phyloP scores from a whole-genome alignment of 441 rosid species.

The Jatropha podagrica region DNA sequence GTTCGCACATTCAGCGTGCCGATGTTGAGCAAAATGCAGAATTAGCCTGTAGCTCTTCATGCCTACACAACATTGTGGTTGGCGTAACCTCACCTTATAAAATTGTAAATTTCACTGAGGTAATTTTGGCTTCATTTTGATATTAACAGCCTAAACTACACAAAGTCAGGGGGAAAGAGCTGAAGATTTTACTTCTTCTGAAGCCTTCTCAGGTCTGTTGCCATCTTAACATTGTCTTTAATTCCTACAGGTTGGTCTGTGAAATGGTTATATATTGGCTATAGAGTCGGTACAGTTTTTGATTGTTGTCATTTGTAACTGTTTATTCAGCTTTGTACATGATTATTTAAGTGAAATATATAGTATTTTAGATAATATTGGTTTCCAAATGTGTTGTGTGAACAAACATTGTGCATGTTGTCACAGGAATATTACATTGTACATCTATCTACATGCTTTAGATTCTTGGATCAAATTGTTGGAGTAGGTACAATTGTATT shows the following conservation, averaged over 20 bases:
- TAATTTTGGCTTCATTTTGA: conserved; percentile 30
- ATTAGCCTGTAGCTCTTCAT: conserved; percentile 17
- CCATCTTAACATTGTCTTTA: conserved; percentile 5
- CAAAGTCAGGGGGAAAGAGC: conserved; percentile 22
- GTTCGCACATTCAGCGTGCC: conserved; percentile 1
- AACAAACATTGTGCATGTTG: conserved; percentile 2
- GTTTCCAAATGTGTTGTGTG: neutral
- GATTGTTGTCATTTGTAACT: conserved; percentile 20
- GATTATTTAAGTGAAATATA: conserved; percentile 21
- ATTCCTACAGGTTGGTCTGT: conserved; percentile 17
- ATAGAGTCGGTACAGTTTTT: conserved; percentile 21
- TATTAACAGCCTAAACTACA: conserved; percentile 11
- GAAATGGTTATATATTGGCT: conserved; percentile 24
- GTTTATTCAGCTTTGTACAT: conserved; percentile 25
- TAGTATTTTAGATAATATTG: neutral
- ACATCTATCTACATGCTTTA: neutral
- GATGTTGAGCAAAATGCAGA: conserved; percentile 1
- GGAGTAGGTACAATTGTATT: neutral
- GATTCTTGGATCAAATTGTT: neutral
- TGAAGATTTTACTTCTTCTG: conserved; percentile 19
- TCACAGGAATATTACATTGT: neutral
- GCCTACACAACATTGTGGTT: conserved; percentile 9
- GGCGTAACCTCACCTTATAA: conserved; percentile 13
- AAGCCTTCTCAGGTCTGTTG: conserved; percentile 11
- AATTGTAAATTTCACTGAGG: conserved; percentile 29